A percentile compares a stretch with the other conserved stretches of the same genome.
Conservation (phyloP, 225 moss, liverwort and hornwort genomes). For the Ulota crispa region DNA sequence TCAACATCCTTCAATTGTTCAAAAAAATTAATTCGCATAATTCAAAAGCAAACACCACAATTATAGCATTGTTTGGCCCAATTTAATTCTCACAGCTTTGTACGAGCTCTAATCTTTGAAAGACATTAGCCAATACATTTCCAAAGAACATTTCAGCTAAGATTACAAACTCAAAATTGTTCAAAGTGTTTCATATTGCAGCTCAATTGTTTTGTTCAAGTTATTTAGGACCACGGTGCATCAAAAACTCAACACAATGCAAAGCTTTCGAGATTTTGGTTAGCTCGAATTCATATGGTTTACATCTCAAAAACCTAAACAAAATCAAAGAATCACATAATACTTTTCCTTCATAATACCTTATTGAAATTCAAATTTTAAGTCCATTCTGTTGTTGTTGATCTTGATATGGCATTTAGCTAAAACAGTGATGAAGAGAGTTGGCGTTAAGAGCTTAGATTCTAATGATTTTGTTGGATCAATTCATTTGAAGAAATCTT, state of each 20-base stretch:
- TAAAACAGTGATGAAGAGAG: neutral
- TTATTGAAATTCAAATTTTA: no score
- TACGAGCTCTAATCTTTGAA: fast-evolving
- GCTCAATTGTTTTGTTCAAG: neutral
- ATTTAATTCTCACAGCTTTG: neutral
- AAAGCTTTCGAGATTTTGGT: neutral
- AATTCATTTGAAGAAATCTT: neutral
- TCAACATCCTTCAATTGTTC: neutral
- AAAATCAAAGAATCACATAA: neutral
- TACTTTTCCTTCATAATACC: no score
- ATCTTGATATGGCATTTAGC: neutral
- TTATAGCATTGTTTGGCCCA: neutral
- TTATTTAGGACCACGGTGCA: neutral
- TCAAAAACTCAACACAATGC: neutral
- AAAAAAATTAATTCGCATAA: neutral
- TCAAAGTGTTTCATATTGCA: fast-evolving
- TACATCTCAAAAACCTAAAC: neutral
- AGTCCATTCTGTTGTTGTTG: neutral
- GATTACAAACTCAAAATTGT: neutral
- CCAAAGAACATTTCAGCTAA: neutral
- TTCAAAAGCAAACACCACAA: neutral
- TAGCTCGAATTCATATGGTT: neutral
- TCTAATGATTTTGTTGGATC: neutral
- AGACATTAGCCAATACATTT: neutral
- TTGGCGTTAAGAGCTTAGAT: neutral